These are phyloP conservation scores for Mycena sanguinolenta DNA, from an alignment of 768 basidiomycete species.

Conservation along the genomic window DNA sequence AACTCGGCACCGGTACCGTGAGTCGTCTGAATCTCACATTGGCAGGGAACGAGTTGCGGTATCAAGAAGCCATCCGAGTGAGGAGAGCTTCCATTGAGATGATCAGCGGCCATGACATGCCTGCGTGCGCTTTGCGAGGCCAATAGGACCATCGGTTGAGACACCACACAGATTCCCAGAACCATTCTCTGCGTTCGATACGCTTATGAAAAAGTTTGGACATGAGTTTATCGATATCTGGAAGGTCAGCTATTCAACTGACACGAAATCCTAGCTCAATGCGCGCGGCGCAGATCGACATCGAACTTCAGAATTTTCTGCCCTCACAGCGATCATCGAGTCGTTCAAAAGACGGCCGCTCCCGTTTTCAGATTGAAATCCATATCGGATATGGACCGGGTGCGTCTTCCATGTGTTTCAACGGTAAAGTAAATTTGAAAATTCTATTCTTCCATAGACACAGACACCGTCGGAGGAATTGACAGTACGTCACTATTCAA, in stretches of 20 bases:
- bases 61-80: slow-evolving; percentile 22
- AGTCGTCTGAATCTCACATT: slow-evolving; percentile 24
- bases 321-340: slow-evolving; percentile 54
- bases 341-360: slow-evolving; percentile 55
- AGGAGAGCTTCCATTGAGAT: slow-evolving; percentile 10
- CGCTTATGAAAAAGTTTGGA: slow-evolving; percentile 57
- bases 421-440: too few species aligned
- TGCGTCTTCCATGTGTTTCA: slow-evolving; percentile 2
- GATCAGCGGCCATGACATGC: neutral
- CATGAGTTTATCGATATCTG: slow-evolving; percentile 19
- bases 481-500: slow-evolving; percentile 26
- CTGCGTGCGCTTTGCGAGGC: neutral
- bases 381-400: slow-evolving; percentile 47
- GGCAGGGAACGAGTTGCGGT: slow-evolving; percentile 23
- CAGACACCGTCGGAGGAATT: slow-evolving; percentile 51
- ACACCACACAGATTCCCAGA: slow-evolving; percentile 12
- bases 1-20: neutral
- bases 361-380: slow-evolving; percentile 60
- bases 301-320: slow-evolving; percentile 63
- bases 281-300: slow-evolving; percentile 56
- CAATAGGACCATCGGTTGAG: neutral
- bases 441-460: slow-evolving; percentile 37
- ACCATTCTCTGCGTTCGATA: slow-evolving; percentile 24
- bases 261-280: too few species aligned
- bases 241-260: neutral